Evolutionary conservation across 2,329 filamentous ascomycete species (phyloP), one percentile per base, ranked within the genome.

Genomic region (Fusarium gaditjirri): DNA sequence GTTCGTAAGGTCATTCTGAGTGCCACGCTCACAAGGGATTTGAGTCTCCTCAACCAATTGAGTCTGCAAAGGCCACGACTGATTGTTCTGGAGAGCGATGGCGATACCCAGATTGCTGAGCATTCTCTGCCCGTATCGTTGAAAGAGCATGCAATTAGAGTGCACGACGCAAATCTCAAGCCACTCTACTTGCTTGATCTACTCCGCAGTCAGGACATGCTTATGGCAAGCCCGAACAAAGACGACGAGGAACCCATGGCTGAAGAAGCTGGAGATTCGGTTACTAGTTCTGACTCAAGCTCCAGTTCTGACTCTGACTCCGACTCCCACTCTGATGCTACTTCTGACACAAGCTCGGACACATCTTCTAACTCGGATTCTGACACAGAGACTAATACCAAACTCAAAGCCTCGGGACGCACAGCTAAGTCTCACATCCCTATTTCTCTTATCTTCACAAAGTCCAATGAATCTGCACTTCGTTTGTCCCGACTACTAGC

Each of bases 11-110:
- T 98, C 23, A 88, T 98, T 57, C 87, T 98, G 6, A 97, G 94
- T 79, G 96, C 95, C 10, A 98, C 95, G 0, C 94, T 98, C 90
- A 97, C 95, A 4, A 88, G 91, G 63, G 94, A 98, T 77, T 84
- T 97, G 52, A 93, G 92, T 39, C 91, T 96, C 67, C 84, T 98
- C 25, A 92, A 89, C 61, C 91, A 90, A 2, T 81, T 98, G 41
- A 92, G 88, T 66, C 85, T 98, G 35, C 85, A 87, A 33, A 87
- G 93, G 57, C 95, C 96, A 7, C 92, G 88, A 65, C 84, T 98
- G 50, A 87, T 98, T 1, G 88, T 94, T 2, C 86, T 97, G 19
- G 92, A 95, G 68, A 89, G 88, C 35, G 78, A 81, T 38, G 78
- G 76, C 2, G 76, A 79, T 89, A 59, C 88, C 77, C 64, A 79